Percentiles rank a stretch among this genome's conserved stretches.
Conservation (phyloP, 257 asterid genomes). For the Gentiana straminea region DNA sequence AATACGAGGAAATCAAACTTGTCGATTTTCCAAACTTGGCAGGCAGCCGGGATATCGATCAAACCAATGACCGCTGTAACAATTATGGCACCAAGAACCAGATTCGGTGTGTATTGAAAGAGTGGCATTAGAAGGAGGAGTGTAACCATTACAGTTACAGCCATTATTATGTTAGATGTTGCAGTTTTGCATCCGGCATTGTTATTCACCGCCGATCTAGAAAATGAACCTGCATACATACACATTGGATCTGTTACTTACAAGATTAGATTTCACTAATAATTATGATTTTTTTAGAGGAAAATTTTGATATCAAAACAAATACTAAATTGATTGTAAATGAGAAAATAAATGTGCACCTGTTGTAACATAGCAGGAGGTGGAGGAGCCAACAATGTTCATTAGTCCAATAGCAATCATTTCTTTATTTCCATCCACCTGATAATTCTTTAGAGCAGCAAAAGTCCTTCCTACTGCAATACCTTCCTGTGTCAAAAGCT, state of each 20-base stretch:
- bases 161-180: conserved; percentile 70
- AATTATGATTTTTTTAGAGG: not conserved
- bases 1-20: conserved; percentile 67
- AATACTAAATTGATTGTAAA: not conserved
- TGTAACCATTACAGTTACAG: conserved; percentile 74
- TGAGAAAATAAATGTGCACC: conserved; percentile 20
- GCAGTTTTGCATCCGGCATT: conserved; percentile 90
- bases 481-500: conserved; percentile 51
- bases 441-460: conserved; percentile 83
- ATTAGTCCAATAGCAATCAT: conserved; percentile 88
- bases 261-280: no score
- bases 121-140: conserved; percentile 91
- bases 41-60: conserved; percentile 74
- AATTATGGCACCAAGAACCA: conserved; percentile 72
- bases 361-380: conserved; percentile 81
- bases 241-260: no score
- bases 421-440: conserved; percentile 89
- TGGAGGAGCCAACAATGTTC: conserved; percentile 80
- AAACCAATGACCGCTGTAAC: conserved; percentile 81
- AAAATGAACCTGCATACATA: conserved; percentile 50
- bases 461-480: conserved; percentile 93
- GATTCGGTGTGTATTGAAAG: conserved; percentile 80
- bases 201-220: conserved; percentile 91
- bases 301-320: not conserved
- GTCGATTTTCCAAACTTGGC: conserved; percentile 66